Evolutionary conservation across 768 basidiomycete species (phyloP), one percentile per base, ranked within the genome.

Genomic region (Collybia sordida): DNA sequence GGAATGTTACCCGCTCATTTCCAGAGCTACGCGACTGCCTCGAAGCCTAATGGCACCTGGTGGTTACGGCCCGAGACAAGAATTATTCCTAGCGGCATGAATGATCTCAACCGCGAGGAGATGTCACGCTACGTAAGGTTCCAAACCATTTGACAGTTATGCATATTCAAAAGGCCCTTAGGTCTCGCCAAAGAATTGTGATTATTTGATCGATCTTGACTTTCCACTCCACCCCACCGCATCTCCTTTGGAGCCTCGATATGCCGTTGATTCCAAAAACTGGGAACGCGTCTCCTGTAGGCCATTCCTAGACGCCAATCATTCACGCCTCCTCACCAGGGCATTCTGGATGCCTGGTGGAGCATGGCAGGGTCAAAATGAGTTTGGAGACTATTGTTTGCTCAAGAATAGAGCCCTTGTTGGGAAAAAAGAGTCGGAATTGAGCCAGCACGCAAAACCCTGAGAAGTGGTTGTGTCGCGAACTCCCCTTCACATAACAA

Each of bases 1-100:
- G 96, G 93, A 8, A 78, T 92, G 61, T 73, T 99, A 54, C 97
- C 97, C 12, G 81, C 85, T 17, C 88, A 90, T 64, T 98, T 97
- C 71, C 68, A 68, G 47, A 69, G 71, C 58, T 71, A 70, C 56
- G 45, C 42, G 65, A 59, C 62, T 59, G 59, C 37, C 40, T 40
- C 31, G 28, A 58, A 63, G 49, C 54, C 59, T 23, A 44, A 51
- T n/a, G 49, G 58, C 31, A 59, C 60, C 17, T 70, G 72, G 62
- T 88, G 82, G 82, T 68, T 77, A 27, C 69, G 85, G 55, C 72
- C 81, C 19, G 86, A 86, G 54, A 93, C 86, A 6, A 72, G 79
- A 45, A 67, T 68, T 34, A 69, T 83, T 6, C 85, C 90, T 2
- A 42, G 66, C 3, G 87, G 83, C 15, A 71, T 95, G 65, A 99